Percentiles rank a stretch among this genome's conserved stretches.
Evolutionary conservation across 1,139 yeast genomes (phyloP).

Genomic region (Suhomyces kunorum): DNA sequence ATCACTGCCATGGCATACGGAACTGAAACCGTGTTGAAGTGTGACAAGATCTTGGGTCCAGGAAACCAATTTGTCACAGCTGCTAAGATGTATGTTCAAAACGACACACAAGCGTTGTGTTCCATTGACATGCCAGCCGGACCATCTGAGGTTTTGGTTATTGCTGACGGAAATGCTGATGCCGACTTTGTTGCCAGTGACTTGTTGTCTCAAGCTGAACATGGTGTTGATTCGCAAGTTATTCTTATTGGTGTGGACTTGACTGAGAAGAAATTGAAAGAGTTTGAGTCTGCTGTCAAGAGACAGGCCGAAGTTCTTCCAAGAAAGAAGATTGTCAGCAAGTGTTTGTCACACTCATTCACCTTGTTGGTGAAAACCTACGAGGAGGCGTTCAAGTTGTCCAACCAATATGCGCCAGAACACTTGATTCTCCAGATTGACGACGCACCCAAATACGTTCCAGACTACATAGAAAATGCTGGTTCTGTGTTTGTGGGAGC

Average conservation of each 20-base stretch:
- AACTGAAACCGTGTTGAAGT: conserved; percentile 86
- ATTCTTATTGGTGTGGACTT: conserved; percentile 82
- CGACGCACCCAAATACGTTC: conserved; percentile 71
- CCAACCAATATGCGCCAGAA: conserved; percentile 94
- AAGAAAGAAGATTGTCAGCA: conserved; percentile 88
- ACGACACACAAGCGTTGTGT: conserved; percentile 92
- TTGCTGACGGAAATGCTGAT: conserved; percentile 85
- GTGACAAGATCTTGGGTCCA: conserved; percentile 96
- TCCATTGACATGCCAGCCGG: conserved; percentile 99
- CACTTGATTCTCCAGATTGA: conserved; percentile 90
- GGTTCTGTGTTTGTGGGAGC: conserved; percentile 97
- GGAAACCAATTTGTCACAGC: conserved; percentile 99
- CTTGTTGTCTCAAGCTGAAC: conserved; percentile 96
- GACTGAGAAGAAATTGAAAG: conserved; percentile 56
- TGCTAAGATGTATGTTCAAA: conserved; percentile 96
- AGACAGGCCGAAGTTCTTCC: conserved; percentile 85
- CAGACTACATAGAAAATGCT: conserved; percentile 77
- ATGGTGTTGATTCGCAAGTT: conserved; percentile 97
- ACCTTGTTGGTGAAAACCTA: conserved; percentile 66
- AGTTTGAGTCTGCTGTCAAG: conserved; percentile 78
- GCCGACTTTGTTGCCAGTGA: conserved; percentile 96
- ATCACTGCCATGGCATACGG: conserved; percentile 99
- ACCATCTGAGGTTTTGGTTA: conserved; percentile 93
- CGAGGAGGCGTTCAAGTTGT: conserved; percentile 78
- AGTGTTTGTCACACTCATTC: conserved; percentile 89